Conservation (phyloP, 2,329 filamentous ascomycete species). For the Lachnellula arida region DNA sequence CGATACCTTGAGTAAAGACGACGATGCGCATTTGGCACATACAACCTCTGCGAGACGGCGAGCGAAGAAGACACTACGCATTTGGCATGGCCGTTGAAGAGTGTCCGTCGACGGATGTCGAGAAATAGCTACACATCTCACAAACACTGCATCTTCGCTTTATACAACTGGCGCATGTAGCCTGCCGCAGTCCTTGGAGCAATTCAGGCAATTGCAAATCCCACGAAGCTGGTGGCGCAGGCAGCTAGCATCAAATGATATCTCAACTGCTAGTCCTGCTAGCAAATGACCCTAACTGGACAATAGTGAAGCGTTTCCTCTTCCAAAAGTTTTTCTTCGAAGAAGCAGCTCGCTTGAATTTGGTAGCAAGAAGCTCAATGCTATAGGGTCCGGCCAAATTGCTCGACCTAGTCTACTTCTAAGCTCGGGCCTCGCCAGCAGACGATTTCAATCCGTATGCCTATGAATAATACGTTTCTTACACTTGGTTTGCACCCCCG, state of each 20-base stretch:
- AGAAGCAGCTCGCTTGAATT: constrained; percentile 17
- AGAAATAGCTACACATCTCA: too few relatives aligned
- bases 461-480: constrained; percentile 5
- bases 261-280: constrained; percentile 25
- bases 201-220: constrained; percentile 22
- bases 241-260: constrained; percentile 27
- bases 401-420: constrained; percentile 17
- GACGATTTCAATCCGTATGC: constrained; percentile 18
- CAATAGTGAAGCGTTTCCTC: constrained; percentile 21
- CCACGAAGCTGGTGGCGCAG: constrained; percentile 20
- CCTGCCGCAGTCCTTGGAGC: constrained; percentile 19
- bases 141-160: too few relatives aligned
- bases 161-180: too few relatives aligned
- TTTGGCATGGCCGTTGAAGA: too few relatives aligned
- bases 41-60: too few relatives aligned
- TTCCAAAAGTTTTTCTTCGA: constrained; percentile 21
- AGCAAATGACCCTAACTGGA: constrained; percentile 21
- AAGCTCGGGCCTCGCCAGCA: constrained; percentile 15
- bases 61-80: too few relatives aligned
- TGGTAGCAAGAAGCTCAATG: constrained; percentile 16
- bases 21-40: too few relatives aligned
- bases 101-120: too few relatives aligned
- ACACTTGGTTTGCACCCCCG: not conserved
- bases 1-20: too few relatives aligned
- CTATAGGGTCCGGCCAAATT: constrained; percentile 11